Evolutionary conservation across 1,284 basidiomycete genomes (phyloP), one percentile per base, ranked within the genome.

Genomic region (Cryptococcus sp.): DNA sequence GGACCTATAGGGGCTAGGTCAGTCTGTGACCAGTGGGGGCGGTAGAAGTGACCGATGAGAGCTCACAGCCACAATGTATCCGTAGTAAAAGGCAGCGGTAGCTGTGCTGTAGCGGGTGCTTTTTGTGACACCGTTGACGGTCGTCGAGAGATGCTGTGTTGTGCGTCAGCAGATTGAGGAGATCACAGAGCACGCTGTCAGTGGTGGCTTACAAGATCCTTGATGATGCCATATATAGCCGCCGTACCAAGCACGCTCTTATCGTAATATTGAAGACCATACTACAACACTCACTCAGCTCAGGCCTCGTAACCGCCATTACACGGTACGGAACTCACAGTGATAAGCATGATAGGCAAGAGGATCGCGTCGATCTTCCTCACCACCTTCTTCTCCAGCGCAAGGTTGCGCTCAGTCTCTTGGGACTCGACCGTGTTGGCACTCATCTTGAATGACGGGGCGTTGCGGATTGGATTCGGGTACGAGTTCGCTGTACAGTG

Each of bases 201-300:
- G 28, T 12, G 37, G 20, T 18, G 2, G 58, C 67, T 46, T 44
- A 70, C 66, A 2, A 80, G 72, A 55, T 81, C 80, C 39, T 70
- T 69, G 55, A 80, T 67, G 56, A 82, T 78, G 6, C 80, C 80
- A 63, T 81, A 82, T 24, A 81, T 73, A 13, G 78, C 75, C 0
- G 80, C 81, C 3, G 73, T 78, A 0, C 78, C 77, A 15, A 82
- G 69, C 9, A 81, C 79, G 2, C 79, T 79, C 63, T 81, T 79
- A 67, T 80, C 80, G 61, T 79, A 80, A 59, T 75, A 73, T 52
- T 65, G 50, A 21, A 50, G 3, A 18, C 46, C 40, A 38, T 52
- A 51, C 28, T 33, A 36, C 4, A 6, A 9, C 23, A 13, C 42
- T 18, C 23, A 5, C 21, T 35, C 50, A 46, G 54, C 50, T 42